These are phyloP conservation scores for Leishmania amazonensis DNA, from an alignment of 208 protist genomes.

Conservation along the genomic window DNA sequence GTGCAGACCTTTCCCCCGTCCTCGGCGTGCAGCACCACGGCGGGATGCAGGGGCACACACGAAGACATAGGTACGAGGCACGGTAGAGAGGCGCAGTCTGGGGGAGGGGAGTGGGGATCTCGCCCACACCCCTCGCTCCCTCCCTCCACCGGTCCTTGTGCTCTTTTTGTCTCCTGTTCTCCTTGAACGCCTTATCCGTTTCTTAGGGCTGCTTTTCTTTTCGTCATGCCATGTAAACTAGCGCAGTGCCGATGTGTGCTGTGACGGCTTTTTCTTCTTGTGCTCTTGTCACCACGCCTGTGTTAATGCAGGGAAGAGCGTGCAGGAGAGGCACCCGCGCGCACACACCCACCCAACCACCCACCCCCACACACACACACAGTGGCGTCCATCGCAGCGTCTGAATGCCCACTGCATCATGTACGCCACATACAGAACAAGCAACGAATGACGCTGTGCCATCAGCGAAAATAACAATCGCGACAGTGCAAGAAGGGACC, in stretches of 20 bases:
- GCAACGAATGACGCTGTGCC: not conserved
- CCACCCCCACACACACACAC: not conserved
- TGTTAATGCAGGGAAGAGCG: not conserved
- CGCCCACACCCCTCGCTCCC: not conserved
- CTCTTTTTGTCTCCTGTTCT: not conserved
- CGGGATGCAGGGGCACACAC: not conserved
- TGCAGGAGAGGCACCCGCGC: not conserved
- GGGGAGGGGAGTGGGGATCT: not conserved
- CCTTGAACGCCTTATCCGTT: not conserved
- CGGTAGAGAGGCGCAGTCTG: not conserved
- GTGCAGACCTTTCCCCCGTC: not conserved
- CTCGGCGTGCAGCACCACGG: not conserved
- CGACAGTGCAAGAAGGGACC: not conserved
- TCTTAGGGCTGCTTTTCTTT: not conserved
- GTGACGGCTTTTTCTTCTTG: not conserved
- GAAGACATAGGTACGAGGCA: not conserved
- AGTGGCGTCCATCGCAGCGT: not conserved
- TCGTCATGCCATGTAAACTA: constrained; percentile 1
- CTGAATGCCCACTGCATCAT: not conserved
- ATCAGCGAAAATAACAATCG: not conserved
- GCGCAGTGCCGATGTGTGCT: not conserved
- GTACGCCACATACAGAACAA: not conserved
- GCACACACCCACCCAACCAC: not conserved
- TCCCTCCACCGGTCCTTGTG: not conserved
- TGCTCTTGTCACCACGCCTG: not conserved